Evolutionary conservation across 495 filamentous ascomycete species (phyloP).

Genomic region (Melanomma pulvis-pyrius): DNA sequence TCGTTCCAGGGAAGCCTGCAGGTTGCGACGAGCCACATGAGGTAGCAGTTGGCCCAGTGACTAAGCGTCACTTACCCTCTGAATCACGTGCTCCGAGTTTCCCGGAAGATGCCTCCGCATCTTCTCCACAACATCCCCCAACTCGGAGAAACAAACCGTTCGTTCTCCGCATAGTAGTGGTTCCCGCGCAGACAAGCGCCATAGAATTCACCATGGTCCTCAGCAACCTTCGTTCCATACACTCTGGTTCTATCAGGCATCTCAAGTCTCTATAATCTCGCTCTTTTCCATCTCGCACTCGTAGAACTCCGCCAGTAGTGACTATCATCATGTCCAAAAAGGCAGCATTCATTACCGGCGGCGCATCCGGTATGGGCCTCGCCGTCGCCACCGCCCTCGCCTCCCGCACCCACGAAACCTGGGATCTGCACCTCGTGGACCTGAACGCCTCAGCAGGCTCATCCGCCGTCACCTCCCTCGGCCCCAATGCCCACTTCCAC

Average conservation of each 20-base stretch:
- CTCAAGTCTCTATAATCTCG: not conserved
- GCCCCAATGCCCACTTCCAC: conserved; percentile 34
- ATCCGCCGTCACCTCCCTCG: conserved; percentile 29
- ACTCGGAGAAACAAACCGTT: conserved; percentile 14
- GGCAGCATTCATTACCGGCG: conserved; percentile 37
- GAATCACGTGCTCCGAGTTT: too few relatives aligned
- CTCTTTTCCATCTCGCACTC: not conserved
- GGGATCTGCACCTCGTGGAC: conserved; percentile 41
- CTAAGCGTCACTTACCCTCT: not conserved
- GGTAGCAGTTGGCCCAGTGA: too few relatives aligned
- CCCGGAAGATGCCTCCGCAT: conserved; percentile 11
- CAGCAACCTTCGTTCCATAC: not conserved
- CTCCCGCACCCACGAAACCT: conserved; percentile 23
- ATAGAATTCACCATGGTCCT: not conserved
- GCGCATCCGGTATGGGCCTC: conserved; percentile 44
- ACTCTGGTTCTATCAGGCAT: not conserved
- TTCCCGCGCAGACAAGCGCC: conserved; percentile 3
- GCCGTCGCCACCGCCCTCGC: conserved; percentile 41
- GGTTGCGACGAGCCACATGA: too few relatives aligned
- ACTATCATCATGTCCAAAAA: conserved; percentile 18
- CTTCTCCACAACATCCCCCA: not conserved
- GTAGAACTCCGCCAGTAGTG: not conserved
- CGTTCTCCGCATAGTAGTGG: conserved; percentile 5
- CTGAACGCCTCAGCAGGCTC: conserved; percentile 33
- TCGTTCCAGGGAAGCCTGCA: too few relatives aligned